Conservation (phyloP, 108 stramenopile species). For the Nitzschia putrida region DNA sequence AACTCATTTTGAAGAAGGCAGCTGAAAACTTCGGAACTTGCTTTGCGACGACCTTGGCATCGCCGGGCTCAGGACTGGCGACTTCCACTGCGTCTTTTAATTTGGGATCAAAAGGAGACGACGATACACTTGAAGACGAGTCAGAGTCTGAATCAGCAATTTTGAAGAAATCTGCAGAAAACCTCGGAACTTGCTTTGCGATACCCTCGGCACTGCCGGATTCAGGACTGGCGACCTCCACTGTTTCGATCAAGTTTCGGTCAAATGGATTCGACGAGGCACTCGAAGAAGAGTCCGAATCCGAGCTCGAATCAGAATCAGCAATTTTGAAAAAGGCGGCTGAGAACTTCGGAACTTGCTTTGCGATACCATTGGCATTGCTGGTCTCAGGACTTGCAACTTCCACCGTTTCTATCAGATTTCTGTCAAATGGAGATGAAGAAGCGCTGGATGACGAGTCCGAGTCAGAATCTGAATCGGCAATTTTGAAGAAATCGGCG, state of each 20-base stretch:
- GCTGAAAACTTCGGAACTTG: conserved; percentile 13
- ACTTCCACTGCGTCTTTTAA: too few relatives aligned
- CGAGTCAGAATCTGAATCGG: neutral
- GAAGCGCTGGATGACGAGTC: neutral
- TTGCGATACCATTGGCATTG: neutral
- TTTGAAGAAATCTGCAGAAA: conserved; percentile 7
- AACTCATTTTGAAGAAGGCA: conserved; percentile 4
- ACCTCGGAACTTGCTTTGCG: neutral
- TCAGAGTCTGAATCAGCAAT: neutral
- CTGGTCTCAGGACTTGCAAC: too few relatives aligned
- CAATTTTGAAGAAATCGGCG: conserved; percentile 3
- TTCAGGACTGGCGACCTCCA: too few relatives aligned
- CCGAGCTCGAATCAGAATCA: conserved; percentile 1
- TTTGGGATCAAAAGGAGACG: too few relatives aligned
- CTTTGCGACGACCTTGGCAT: neutral
- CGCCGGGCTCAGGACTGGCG: too few relatives aligned
- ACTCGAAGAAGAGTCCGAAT: neutral
- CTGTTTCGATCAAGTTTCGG: too few relatives aligned
- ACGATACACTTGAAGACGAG: neutral
- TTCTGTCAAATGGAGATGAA: neutral
- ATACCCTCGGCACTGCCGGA: neutral
- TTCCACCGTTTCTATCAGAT: too few relatives aligned
- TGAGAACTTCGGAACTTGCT: conserved; percentile 8
- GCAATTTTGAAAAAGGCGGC: conserved; percentile 1
- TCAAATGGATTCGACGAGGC: neutral